These are phyloP conservation scores for Sugiyamaella sp. DNA, from an alignment of 1,139 yeast species.

Conservation along the genomic window DNA sequence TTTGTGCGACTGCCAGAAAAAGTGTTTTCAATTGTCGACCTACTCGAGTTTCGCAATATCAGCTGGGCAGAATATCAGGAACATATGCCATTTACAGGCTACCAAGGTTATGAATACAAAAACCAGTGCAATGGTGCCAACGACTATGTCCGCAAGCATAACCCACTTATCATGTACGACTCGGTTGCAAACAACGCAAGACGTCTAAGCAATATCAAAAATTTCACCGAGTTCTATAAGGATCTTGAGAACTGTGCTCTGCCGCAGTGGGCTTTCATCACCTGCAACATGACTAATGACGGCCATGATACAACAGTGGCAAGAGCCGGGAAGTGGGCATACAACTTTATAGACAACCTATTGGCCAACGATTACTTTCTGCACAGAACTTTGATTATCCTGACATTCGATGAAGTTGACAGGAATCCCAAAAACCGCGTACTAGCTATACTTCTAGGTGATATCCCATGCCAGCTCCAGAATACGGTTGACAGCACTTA, in stretches of 20 bases:
- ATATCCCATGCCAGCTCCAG: constrained; percentile 44
- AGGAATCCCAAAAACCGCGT: constrained; percentile 48
- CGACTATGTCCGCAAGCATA: constrained; percentile 54
- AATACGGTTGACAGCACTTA: constrained; percentile 50
- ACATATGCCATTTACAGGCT: constrained; percentile 54
- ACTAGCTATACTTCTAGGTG: constrained; percentile 50
- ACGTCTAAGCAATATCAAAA: constrained; percentile 49
- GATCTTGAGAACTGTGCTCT: constrained; percentile 46
- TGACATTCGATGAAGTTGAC: constrained; percentile 54
- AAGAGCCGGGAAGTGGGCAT: constrained; percentile 50
- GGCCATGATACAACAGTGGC: constrained; percentile 52
- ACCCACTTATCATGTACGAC: constrained; percentile 49
- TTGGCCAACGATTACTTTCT: constrained; percentile 49
- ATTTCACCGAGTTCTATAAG: constrained; percentile 48
- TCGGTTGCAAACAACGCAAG: constrained; percentile 41
- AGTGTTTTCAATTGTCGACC: constrained; percentile 51
- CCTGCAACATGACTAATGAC: constrained; percentile 55
- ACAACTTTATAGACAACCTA: constrained; percentile 48
- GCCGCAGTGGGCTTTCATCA: constrained; percentile 54
- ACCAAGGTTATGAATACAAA: constrained; percentile 49
- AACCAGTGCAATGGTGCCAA: constrained; percentile 48
- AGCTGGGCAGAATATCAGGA: constrained; percentile 57
- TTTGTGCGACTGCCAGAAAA: constrained; percentile 48
- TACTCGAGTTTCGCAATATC: constrained; percentile 48
- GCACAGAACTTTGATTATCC: constrained; percentile 47